Evolutionary conservation across 208 protist species (phyloP).

Genomic region (Leishmania mexicana): DNA sequence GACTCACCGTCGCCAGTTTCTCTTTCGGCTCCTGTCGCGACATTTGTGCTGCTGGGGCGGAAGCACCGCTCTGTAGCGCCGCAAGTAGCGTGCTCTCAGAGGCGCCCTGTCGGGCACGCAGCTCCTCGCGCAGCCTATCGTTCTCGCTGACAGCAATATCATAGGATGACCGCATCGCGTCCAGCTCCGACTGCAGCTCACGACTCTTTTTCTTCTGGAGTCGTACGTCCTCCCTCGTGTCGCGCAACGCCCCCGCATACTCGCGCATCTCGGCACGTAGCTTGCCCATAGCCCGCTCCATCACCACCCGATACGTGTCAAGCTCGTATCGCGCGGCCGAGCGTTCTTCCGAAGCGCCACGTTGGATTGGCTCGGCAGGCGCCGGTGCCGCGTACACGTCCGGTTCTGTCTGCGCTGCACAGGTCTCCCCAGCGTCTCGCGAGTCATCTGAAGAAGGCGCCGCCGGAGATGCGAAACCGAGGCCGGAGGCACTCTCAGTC

Average conservation of each 20-base stretch:
- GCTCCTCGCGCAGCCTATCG: constrained; percentile 9
- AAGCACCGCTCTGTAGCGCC: constrained; percentile 1
- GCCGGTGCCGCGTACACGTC: background rate
- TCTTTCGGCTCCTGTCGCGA: background rate
- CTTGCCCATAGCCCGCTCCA: constrained; percentile 55
- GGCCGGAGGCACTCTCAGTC: background rate
- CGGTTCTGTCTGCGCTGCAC: constrained; percentile 1
- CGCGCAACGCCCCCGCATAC: constrained; percentile 32
- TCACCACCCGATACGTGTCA: constrained; percentile 55
- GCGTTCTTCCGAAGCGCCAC: constrained; percentile 16
- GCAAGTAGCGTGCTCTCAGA: constrained; percentile 1
- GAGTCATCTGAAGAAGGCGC: background rate
- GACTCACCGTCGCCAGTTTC: background rate
- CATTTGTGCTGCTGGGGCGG: background rate
- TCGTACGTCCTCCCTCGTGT: constrained; percentile 30
- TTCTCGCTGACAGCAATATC: constrained; percentile 17
- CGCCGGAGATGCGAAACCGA: background rate
- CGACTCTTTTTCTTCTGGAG: constrained; percentile 14
- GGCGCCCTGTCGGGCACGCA: background rate
- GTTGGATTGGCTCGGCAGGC: constrained; percentile 21
- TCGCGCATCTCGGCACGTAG: constrained; percentile 46
- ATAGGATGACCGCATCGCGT: background rate
- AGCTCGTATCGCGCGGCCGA: constrained; percentile 42
- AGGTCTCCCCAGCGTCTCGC: background rate
- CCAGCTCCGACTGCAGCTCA: constrained; percentile 15